phyloP scores from a whole-genome alignment of 768 basidiomycete genomes.

The Clavaria fumosa region DNA sequence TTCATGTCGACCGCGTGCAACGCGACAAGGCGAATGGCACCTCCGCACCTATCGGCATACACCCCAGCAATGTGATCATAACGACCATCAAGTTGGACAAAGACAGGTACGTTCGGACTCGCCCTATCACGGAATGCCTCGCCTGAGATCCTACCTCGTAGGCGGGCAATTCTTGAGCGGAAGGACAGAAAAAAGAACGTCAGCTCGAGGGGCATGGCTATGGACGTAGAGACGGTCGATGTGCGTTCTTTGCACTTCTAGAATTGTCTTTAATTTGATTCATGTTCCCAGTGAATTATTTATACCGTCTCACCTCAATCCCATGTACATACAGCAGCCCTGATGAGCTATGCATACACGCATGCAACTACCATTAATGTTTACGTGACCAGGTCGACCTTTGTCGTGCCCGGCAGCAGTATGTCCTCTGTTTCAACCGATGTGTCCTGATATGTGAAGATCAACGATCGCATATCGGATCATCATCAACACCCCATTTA shows the following conservation, averaged over 20 bases:
- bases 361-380: too few relatives aligned
- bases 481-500: too few relatives aligned
- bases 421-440: too few relatives aligned
- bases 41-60: constrained; percentile 83
- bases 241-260: constrained; percentile 36
- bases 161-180: constrained; percentile 76
- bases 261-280: too few relatives aligned
- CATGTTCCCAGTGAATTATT: too few relatives aligned
- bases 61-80: constrained; percentile 95
- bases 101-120: constrained; percentile 41
- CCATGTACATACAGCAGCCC: too few relatives aligned
- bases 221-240: constrained; percentile 69
- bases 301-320: too few relatives aligned
- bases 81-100: constrained; percentile 86
- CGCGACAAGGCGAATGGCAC: constrained; percentile 97
- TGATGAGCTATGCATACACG: too few relatives aligned
- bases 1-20: constrained; percentile 95
- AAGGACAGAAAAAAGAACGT: constrained; percentile 62
- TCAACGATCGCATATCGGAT: too few relatives aligned
- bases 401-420: too few relatives aligned
- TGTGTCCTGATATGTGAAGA: too few relatives aligned
- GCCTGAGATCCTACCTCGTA: constrained; percentile 15
- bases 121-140: neutral
- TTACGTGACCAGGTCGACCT: too few relatives aligned
- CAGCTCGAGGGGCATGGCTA: constrained; percentile 20